Evolutionary conservation across 2,329 filamentous ascomycete species (phyloP).

Genomic region (Botrytis byssoidea): DNA sequence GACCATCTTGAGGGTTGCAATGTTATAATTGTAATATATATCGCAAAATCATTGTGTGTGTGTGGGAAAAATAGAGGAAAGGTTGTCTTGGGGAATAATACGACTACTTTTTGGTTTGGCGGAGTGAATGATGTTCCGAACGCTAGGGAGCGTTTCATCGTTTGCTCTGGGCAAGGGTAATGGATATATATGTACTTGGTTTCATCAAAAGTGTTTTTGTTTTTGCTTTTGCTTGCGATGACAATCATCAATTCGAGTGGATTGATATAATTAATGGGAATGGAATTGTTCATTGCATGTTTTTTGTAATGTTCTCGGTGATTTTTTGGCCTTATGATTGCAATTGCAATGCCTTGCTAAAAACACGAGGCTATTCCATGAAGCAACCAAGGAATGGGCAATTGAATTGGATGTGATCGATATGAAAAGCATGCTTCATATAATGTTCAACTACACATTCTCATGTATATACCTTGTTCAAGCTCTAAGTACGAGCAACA

Average conservation of each 20-base stretch:
- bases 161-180: not conserved
- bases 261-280: not conserved
- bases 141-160: not conserved
- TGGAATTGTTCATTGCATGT: too few species aligned
- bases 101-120: conserved; percentile 1
- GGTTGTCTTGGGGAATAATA: not conserved
- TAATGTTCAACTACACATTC: too few species aligned
- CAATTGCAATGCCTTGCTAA: not conserved
- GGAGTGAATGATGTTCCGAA: not conserved
- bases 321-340: not conserved
- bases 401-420: not conserved
- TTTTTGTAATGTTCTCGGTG: not conserved
- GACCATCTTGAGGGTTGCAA: conserved; percentile 18
- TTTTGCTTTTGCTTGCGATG: not conserved
- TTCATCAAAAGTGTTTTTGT: not conserved
- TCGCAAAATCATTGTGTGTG: conserved; percentile 18
- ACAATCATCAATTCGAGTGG: not conserved
- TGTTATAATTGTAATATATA: conserved; percentile 7
- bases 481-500: not conserved
- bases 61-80: not conserved
- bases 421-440: not conserved
- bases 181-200: not conserved
- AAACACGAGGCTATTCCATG: not conserved
- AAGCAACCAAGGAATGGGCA: not conserved
- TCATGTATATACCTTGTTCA: too few species aligned